Evolutionary conservation across 2,329 filamentous ascomycete species (phyloP), one percentile per base, ranked within the genome.

Genomic region (Exserohilum turcica): DNA sequence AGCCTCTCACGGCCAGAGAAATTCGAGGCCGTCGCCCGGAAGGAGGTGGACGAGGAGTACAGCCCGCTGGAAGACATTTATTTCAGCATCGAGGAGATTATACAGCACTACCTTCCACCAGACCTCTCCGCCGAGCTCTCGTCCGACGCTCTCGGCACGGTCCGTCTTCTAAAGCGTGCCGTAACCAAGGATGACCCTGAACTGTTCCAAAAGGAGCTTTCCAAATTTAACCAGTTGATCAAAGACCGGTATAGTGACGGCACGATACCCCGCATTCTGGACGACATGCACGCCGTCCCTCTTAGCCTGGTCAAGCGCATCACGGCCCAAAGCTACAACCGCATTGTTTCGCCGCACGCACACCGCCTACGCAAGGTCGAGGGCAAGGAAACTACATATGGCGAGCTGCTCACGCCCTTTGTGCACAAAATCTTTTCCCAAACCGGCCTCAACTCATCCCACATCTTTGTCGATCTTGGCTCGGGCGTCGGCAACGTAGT

Each of bases 401-500:
- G 94, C 70, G 94, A 99, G 74, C 84, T 99, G 21, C 81, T 94
- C 27, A 89, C 92, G 16, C 86, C 87, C 1, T 95, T 99, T 70
- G 84, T 94, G 59, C 89, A 88, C 57, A 85, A 87, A 52, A 91
- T 97, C 54, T 86, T 99, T 63, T 84, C 87, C 13, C 84, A 91
- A 71, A 89, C 89, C 3, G 81, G 85, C 38, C 85, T 97, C 73
- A 92, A 85, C 54, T 93, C 90, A 0, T 84, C 87, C 43, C 89
- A 95, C 64, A 86, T 95, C 32, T 97, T 99, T 72, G 87, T 99
- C 54, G 94, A 99, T 70, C 82, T 99, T 12, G 94, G 94, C 43
- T 97, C 93, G 2, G 94, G 94, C 27, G 94, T 97, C 13, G 94
- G 93, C 42, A 99, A 97, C 70, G 93, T 97, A 2, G 92, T 94